Evolutionary conservation across 148 eudicot species (phyloP), one percentile per base, ranked within the genome.

Genomic region (Vaccinium corymbosum): DNA sequence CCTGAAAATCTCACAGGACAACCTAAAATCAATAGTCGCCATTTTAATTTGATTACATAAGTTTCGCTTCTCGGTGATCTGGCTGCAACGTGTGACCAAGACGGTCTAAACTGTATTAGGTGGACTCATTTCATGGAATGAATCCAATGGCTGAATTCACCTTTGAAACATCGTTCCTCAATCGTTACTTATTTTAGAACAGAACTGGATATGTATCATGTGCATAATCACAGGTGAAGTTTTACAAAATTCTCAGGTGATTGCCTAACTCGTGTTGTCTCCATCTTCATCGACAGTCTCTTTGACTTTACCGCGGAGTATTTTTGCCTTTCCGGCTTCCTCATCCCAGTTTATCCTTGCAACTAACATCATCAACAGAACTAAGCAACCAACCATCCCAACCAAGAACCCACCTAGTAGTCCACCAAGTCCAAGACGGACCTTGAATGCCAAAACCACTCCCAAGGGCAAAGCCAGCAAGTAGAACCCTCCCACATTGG

Each of bases 401-500:
- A 81, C 93, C 85, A 95, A 78, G 81, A 96, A 94, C 55, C 98
- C 98, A 61, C 87, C 52, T 74, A 96, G 59, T 64, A 95, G 73
- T 42, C 98, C 98, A 35, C 84, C 85, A 10, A 94, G 90, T 29
- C 97, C 98, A 5, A 95, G 84, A 50, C 72, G 80, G 19, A 84
- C 89, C 87, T 90, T 93, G 81, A 94, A 92, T 22, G 89, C 97
- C 73, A 96, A 82, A 46, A 87, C 73, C 29, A 90, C 89, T 32
- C 94, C 93, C 13, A 93, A 51, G 1, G 94, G 98, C 87, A 94
- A 85, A 48, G 97, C 94, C 79, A 96, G 32, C 66, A 96, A n/a
- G 88, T 96, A 96, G 72, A 94, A 96, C 46, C 95, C 98, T 11
- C 92, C 90, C 1, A 94, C 70, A 85, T 91, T 94, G 2, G 97